A percentile compares a stretch with the other conserved stretches of the same genome.
Evolutionary conservation across 1,139 yeast genomes (phyloP).

Genomic region (Yamadazyma triangularis): DNA sequence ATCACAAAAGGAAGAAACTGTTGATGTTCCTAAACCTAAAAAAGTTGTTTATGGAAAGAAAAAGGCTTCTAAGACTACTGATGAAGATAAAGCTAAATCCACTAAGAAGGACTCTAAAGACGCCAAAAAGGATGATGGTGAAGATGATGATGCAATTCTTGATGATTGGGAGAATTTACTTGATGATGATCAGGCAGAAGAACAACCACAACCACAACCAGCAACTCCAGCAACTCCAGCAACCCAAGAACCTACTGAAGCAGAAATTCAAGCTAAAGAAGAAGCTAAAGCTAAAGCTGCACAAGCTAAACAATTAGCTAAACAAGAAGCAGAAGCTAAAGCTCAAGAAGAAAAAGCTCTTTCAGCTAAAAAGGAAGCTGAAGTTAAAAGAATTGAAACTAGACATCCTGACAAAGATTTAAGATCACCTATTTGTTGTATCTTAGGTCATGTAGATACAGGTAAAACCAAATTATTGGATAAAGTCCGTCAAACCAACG

Average conservation of each 20-base stretch:
- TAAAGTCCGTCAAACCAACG: slow-evolving; percentile 96
- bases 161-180: slow-evolving; percentile 68
- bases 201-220: too few species aligned
- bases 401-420: slow-evolving; percentile 42
- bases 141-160: slow-evolving; percentile 50
- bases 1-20: slow-evolving; percentile 29
- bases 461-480: slow-evolving; percentile 97
- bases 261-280: slow-evolving; percentile 14
- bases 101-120: slow-evolving; percentile 11
- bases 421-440: slow-evolving; percentile 99
- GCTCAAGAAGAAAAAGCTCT: slow-evolving; percentile 8
- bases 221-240: slow-evolving; percentile 17
- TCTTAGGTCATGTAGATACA: slow-evolving; percentile 98
- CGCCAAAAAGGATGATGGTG: slow-evolving; percentile 18
- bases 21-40: slow-evolving; percentile 46
- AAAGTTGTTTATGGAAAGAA: slow-evolving; percentile 74
- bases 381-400: slow-evolving; percentile 14
- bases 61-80: slow-evolving; percentile 48
- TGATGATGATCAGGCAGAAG: slow-evolving; percentile 41
- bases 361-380: slow-evolving; percentile 15
- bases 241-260: slow-evolving; percentile 19
- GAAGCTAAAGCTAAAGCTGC: slow-evolving; percentile 18
- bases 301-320: slow-evolving; percentile 11
- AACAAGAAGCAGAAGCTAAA: slow-evolving; percentile 8
- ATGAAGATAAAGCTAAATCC: slow-evolving; percentile 22